Base-by-base conservation (phyloP, 768 basidiomycete genomes). In the Porpolomopsis calyptriformis region DNA sequence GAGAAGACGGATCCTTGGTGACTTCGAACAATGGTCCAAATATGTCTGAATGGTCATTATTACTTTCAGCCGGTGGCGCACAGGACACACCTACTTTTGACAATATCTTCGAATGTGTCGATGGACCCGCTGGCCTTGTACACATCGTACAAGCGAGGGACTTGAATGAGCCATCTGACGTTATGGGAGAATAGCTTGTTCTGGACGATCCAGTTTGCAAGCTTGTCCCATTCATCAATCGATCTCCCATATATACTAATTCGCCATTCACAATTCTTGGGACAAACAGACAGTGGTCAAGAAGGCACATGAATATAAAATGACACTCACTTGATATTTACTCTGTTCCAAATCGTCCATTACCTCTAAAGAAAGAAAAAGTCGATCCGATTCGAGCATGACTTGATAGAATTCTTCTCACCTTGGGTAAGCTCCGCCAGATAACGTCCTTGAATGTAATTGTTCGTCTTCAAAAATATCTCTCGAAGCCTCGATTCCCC, bases 391-490 rank as follows among this genome's bases (percentile, higher is more conserved):
- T 9, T 22, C 10, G 9, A n/a, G 14, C 44, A 12, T 23, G 14
- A n/a, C 22, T 36, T 1, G 18, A 36, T 42, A 12, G 11, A 7
- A 22, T 16, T 47, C 19, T 6, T 48, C 65, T 3, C 44, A 88
- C 93, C 91, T 67, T 80, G 80, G 0, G 94, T 97, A 34, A 98
- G 66, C 58, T 98, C 96, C 6, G 96, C 96, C 20, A 99, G 72
- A 60, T 99, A 99, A 38, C 82, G 72, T 2, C 96, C 96, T 53
- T 90, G 64, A 43, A 98, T 87, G 50, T 79, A 82, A 60, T 99
- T 99, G 59, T 99, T 96, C 1, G 93, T 96, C 70, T 99, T 99
- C 49, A 99, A 62, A 69, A 99, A 99, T 53, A 99, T 98, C 64
- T 99, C 96, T 38, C 96, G 72, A 51, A 99, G 65, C 25, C 96